A percentile compares a stretch with the other conserved stretches of the same genome.
phyloP scores from a whole-genome alignment of 2,329 filamentous ascomycete species.

The Phaeosphaeria sp. region DNA sequence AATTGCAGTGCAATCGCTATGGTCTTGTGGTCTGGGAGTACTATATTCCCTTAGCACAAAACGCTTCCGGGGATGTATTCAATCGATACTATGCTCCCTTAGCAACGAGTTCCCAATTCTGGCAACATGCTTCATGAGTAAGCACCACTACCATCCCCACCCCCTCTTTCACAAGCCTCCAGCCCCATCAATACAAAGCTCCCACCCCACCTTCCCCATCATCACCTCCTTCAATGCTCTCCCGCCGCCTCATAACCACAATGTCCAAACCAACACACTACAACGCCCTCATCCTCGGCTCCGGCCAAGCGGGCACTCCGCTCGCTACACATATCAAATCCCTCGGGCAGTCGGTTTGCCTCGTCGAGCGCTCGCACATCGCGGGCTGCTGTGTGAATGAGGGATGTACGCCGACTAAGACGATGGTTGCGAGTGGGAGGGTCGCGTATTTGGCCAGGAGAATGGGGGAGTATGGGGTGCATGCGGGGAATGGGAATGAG shows the following conservation, averaged over 20 bases:
- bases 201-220: not conserved
- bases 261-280: slow-evolving; percentile 30
- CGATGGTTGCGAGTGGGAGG: slow-evolving; percentile 62
- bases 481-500: slow-evolving; percentile 15
- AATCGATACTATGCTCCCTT: not conserved
- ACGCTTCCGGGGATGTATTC: too few relatives aligned
- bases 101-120: not conserved
- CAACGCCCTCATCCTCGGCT: slow-evolving; percentile 59
- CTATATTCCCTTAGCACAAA: too few relatives aligned
- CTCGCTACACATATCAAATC: slow-evolving; percentile 57
- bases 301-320: slow-evolving; percentile 61
- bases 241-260: not conserved
- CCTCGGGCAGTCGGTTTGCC: slow-evolving; percentile 53
- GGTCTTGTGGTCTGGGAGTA: too few relatives aligned
- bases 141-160: not conserved
- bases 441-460: slow-evolving; percentile 56
- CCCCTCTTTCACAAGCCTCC: not conserved
- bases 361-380: slow-evolving; percentile 58
- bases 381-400: slow-evolving; percentile 64
- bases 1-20: too few relatives aligned
- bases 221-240: not conserved
- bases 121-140: not conserved
- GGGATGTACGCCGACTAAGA: slow-evolving; percentile 65
- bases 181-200: not conserved
- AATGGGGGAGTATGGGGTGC: slow-evolving; percentile 56